Percentiles rank a stretch among this genome's conserved stretches.
These are phyloP conservation scores for cucumber (Cucumis sativus) DNA, from an alignment of 306 rosid species.

Conservation along the genomic window DNA sequence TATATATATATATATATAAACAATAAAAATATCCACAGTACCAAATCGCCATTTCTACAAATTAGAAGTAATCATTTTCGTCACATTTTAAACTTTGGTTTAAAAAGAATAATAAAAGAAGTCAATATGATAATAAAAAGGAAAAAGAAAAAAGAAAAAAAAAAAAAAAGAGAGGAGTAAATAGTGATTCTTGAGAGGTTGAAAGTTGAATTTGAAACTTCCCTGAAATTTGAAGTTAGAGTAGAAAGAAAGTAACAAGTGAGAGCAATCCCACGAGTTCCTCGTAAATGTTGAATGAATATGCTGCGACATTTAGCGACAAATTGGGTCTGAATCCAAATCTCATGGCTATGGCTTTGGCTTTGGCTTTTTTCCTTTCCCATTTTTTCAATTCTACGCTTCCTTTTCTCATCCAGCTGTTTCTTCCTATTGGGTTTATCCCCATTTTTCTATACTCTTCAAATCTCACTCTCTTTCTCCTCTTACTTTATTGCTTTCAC, in stretches of 20 bases:
- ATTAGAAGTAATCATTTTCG: too few species aligned
- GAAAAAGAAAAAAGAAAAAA: too few species aligned
- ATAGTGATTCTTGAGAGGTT: neutral
- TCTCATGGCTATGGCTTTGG: slow-evolving; percentile 27
- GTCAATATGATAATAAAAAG: neutral
- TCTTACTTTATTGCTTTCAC: neutral
- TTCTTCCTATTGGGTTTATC: neutral
- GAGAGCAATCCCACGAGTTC: neutral
- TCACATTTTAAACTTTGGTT: too few species aligned
- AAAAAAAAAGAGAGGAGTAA: neutral
- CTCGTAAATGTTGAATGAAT: neutral
- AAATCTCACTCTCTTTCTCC: neutral
- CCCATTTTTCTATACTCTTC: neutral
- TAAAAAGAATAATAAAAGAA: too few species aligned
- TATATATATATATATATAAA: too few species aligned
- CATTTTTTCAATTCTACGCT: neutral
- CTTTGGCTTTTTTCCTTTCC: neutral
- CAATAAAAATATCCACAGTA: too few species aligned
- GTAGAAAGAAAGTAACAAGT: neutral
- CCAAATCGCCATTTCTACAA: too few species aligned
- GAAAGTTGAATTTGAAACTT: neutral
- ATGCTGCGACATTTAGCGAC: slow-evolving; percentile 13
- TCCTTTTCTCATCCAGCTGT: slow-evolving; percentile 18
- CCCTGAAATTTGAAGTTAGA: neutral
- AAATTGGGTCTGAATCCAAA: neutral